phyloP scores from a whole-genome alignment of 345 rosid genomes.

The Eucalyptus cladocalyx region DNA sequence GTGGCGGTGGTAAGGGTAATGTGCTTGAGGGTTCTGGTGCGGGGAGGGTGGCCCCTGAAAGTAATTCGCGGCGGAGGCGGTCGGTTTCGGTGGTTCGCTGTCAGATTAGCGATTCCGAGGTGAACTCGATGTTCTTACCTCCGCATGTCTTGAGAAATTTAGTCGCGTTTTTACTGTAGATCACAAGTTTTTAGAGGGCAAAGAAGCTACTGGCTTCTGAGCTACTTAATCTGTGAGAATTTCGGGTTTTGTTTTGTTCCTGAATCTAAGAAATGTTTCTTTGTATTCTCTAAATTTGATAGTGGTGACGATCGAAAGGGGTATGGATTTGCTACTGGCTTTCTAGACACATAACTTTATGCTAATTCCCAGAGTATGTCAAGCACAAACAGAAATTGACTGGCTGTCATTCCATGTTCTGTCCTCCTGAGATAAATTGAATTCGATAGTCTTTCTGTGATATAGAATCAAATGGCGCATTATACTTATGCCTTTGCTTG shows the following conservation, averaged over 20 bases:
- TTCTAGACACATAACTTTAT: background rate
- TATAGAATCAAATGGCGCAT: background rate
- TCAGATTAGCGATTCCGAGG: conserved; percentile 80
- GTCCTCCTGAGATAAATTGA: background rate
- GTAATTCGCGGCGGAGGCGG: conserved; percentile 45
- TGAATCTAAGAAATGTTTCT: background rate
- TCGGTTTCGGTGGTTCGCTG: conserved; percentile 63
- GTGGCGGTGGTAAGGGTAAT: conserved; percentile 11
- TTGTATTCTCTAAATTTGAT: background rate
- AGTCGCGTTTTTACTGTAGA: background rate
- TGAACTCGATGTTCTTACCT: background rate
- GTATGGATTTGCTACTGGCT: background rate
- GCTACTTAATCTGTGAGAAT: background rate
- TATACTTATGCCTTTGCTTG: background rate
- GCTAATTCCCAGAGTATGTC: background rate
- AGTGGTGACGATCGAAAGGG: background rate
- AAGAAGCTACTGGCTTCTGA: background rate
- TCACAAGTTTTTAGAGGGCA: background rate
- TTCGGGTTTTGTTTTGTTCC: background rate
- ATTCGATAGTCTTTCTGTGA: background rate
- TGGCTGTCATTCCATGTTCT: background rate
- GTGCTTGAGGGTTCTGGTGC: conserved; percentile 10
- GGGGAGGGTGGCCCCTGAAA: conserved; percentile 28
- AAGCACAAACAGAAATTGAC: background rate
- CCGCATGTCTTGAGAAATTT: background rate